Conservation (phyloP, 2,329 filamentous ascomycete genomes). For the Stagonosporopsis chrysanthemi region DNA sequence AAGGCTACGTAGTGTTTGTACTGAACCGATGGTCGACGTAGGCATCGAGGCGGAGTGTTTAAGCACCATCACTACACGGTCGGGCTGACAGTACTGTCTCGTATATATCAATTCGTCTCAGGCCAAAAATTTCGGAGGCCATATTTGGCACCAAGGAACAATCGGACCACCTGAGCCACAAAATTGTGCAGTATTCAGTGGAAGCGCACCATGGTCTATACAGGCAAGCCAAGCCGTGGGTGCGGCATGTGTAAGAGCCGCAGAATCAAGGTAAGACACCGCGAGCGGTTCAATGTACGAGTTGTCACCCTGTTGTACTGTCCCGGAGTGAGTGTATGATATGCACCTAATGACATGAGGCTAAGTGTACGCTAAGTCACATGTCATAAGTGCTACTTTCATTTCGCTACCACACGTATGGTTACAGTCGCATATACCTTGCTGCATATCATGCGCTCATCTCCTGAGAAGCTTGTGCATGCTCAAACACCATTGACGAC, state of each 20-base stretch:
- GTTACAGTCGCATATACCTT: neutral
- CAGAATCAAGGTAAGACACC: constrained; percentile 70
- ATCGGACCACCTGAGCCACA: neutral
- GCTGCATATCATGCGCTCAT: neutral
- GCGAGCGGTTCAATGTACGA: neutral
- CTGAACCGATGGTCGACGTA: constrained; percentile 18
- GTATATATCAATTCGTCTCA: constrained; percentile 6
- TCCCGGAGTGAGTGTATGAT: neutral
- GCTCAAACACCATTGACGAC: neutral
- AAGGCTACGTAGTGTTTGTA: constrained; percentile 19
- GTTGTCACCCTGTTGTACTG: neutral
- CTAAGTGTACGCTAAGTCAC: neutral
- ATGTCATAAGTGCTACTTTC: neutral
- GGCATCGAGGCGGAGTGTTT: constrained; percentile 15
- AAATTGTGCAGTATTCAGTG: neutral
- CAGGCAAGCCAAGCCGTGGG: constrained; percentile 57
- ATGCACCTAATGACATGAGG: neutral
- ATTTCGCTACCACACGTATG: neutral
- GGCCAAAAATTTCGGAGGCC: neutral
- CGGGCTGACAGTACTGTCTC: constrained; percentile 4
- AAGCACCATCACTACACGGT: constrained; percentile 11
- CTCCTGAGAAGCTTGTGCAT: neutral
- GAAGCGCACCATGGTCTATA: constrained; percentile 48
- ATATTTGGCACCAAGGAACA: neutral
- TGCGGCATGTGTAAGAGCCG: constrained; percentile 78